These are phyloP conservation scores for Tuber borchii DNA, from an alignment of 495 filamentous ascomycete genomes.

Conservation along the genomic window DNA sequence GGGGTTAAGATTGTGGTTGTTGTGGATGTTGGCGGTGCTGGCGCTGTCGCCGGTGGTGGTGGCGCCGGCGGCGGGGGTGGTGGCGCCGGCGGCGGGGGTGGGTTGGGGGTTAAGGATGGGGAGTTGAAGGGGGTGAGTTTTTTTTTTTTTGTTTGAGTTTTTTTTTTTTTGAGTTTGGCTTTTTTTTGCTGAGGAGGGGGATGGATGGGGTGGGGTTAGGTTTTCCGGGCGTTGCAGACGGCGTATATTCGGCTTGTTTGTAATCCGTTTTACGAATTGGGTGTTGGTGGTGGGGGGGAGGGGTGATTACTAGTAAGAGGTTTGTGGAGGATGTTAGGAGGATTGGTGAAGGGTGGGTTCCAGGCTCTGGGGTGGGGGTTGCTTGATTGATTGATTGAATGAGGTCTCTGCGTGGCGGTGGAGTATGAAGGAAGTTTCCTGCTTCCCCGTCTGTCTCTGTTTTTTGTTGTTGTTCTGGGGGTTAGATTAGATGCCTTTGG, in stretches of 20 bases:
- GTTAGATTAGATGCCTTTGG: too few relatives aligned
- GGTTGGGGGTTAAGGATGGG: slow-evolving; percentile 62
- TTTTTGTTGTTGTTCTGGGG: neutral
- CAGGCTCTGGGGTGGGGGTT: slow-evolving; percentile 45
- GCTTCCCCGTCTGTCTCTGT: neutral
- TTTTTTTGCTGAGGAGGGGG: too few relatives aligned
- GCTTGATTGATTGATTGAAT: neutral
- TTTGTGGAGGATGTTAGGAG: slow-evolving; percentile 77
- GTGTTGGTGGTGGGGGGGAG: slow-evolving; percentile 90
- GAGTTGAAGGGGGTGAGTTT: slow-evolving; percentile 69
- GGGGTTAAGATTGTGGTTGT: slow-evolving; percentile 82
- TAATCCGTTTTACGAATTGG: slow-evolving; percentile 91
- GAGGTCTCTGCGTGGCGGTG: neutral
- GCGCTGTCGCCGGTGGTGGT: slow-evolving; percentile 26
- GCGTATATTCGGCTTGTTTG: slow-evolving; percentile 84
- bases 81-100: too few relatives aligned
- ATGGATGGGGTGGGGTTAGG: slow-evolving; percentile 50
- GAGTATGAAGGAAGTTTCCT: too few relatives aligned
- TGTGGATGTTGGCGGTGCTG: slow-evolving; percentile 57
- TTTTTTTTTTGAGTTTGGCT: too few relatives aligned
- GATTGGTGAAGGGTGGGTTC: slow-evolving; percentile 68
- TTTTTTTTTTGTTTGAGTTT: too few relatives aligned
- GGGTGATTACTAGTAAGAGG: slow-evolving; percentile 69
- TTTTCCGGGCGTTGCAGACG: slow-evolving; percentile 81
- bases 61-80: slow-evolving; percentile 30